Percentiles rank a stretch among this genome's conserved stretches.
These are phyloP conservation scores for Ustilaginoidea virens DNA, from an alignment of 2,329 filamentous ascomycete genomes.

Conservation along the genomic window DNA sequence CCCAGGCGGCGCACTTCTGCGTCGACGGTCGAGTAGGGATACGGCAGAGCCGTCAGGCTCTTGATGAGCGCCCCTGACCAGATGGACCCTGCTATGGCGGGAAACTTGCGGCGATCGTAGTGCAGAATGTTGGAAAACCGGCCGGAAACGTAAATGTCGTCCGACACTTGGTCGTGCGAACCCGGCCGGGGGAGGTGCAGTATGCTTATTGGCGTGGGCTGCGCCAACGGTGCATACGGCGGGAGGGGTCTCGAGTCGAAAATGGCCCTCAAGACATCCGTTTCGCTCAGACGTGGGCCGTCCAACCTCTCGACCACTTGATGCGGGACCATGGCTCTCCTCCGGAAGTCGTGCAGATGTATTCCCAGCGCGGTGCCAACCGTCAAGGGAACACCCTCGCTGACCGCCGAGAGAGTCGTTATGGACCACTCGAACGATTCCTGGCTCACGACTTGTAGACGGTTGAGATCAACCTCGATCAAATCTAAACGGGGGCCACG, in stretches of 20 bases:
- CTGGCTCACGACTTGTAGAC: constrained; percentile 51
- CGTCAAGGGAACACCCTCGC: constrained; percentile 55
- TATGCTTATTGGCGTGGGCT: constrained; percentile 71
- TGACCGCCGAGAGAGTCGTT: constrained; percentile 60
- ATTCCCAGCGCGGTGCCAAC: constrained; percentile 71
- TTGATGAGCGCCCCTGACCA: constrained; percentile 73
- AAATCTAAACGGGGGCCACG: constrained; percentile 27
- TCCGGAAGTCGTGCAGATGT: constrained; percentile 66
- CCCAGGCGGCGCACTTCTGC: constrained; percentile 40
- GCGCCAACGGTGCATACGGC: constrained; percentile 56
- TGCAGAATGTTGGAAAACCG: constrained; percentile 78
- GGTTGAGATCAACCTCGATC: constrained; percentile 68
- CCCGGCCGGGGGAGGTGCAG: constrained; percentile 53
- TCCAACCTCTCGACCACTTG: constrained; percentile 23
- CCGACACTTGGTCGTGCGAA: constrained; percentile 38
- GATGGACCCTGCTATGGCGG: constrained; percentile 59
- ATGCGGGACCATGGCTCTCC: constrained; percentile 15
- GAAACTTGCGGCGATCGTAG: constrained; percentile 80
- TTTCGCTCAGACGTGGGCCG: constrained; percentile 8
- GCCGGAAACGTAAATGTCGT: constrained; percentile 77
- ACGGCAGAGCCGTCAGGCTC: constrained; percentile 53
- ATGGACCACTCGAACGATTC: constrained; percentile 69
- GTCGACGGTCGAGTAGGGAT: constrained; percentile 48
- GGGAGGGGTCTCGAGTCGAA: constrained; percentile 37
- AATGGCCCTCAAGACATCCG: constrained; percentile 21